Evolutionary conservation across 139 green algal genomes (phyloP).

Genomic region (Closterium sp.): DNA sequence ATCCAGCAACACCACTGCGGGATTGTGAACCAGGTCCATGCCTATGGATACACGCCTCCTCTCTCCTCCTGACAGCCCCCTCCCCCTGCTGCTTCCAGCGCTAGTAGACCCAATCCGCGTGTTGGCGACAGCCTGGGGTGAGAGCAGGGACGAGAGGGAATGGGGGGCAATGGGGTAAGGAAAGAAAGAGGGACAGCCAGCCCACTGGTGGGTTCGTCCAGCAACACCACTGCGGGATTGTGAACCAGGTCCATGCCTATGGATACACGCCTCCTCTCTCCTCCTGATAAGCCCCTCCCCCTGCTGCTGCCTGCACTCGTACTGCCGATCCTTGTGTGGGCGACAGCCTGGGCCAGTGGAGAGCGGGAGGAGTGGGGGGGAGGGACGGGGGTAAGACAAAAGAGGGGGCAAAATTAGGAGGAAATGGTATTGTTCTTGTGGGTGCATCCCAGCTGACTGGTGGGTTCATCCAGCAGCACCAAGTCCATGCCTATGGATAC

Average conservation of each 20-base stretch:
- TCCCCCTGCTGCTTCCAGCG: slow-evolving; percentile 17
- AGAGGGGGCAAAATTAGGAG: not conserved
- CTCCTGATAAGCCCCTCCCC: slow-evolving; percentile 47
- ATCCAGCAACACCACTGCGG: too few relatives aligned
- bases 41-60: too few relatives aligned
- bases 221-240: slow-evolving; percentile 68
- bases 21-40: slow-evolving; percentile 42
- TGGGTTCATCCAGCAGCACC: slow-evolving; percentile 83
- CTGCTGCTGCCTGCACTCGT: slow-evolving; percentile 19
- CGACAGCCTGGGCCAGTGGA: not conserved
- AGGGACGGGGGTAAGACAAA: not conserved
- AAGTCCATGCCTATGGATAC: slow-evolving; percentile 85
- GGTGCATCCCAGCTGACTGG: not conserved
- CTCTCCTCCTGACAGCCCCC: slow-evolving; percentile 23
- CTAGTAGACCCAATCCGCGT: not conserved
- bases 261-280: slow-evolving; percentile 52
- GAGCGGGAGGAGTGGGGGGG: too few relatives aligned
- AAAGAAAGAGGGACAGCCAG: too few relatives aligned
- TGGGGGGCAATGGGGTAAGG: too few relatives aligned
- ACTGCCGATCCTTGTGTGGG: not conserved
- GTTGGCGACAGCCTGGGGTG: not conserved
- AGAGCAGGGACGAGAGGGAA: too few relatives aligned
- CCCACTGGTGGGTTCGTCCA: slow-evolving; percentile 82
- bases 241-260: slow-evolving; percentile 29
- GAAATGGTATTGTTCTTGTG: not conserved